phyloP scores from a whole-genome alignment of 352 stramenopile species.

The Phytophthora niederhauseri region DNA sequence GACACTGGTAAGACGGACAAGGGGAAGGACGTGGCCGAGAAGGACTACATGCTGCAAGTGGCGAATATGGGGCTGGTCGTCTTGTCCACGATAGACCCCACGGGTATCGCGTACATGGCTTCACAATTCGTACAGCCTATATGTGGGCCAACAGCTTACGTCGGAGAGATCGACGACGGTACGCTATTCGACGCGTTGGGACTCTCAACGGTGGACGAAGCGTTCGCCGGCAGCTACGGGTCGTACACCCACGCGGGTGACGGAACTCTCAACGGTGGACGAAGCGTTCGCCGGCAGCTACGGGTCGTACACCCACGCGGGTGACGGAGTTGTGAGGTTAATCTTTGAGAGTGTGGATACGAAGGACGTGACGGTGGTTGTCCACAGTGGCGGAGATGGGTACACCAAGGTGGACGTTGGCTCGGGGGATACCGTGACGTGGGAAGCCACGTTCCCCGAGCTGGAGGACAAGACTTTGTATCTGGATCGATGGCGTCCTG shows the following conservation, averaged over 20 bases:
- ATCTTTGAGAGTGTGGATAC: constrained; percentile 43
- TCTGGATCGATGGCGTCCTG: constrained; percentile 46
- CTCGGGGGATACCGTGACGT: constrained; percentile 26
- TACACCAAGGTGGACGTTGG: constrained; percentile 29
- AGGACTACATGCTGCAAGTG: constrained; percentile 42
- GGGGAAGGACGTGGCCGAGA: constrained; percentile 25
- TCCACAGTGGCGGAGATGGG: constrained; percentile 31
- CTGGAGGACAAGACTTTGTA: constrained; percentile 48
- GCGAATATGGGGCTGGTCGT: constrained; percentile 36
- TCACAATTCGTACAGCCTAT: constrained; percentile 59
- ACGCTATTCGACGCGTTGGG: constrained; percentile 41
- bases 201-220: constrained; percentile 33
- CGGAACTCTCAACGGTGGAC: constrained; percentile 22
- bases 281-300: constrained; percentile 48
- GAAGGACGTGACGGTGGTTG: constrained; percentile 38
- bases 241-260: constrained; percentile 34
- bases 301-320: constrained; percentile 31
- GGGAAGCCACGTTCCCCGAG: constrained; percentile 33
- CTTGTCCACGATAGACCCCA: constrained; percentile 44
- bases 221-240: constrained; percentile 43
- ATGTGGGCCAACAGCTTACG: constrained; percentile 46
- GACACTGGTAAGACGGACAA: constrained; percentile 33
- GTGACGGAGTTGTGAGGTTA: constrained; percentile 34
- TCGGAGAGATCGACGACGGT: constrained; percentile 53
- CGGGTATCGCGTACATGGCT: constrained; percentile 49